Evolutionary conservation across 177 flowering plant genomes (phyloP).

Genomic region (Tripterygium wilfordii): DNA sequence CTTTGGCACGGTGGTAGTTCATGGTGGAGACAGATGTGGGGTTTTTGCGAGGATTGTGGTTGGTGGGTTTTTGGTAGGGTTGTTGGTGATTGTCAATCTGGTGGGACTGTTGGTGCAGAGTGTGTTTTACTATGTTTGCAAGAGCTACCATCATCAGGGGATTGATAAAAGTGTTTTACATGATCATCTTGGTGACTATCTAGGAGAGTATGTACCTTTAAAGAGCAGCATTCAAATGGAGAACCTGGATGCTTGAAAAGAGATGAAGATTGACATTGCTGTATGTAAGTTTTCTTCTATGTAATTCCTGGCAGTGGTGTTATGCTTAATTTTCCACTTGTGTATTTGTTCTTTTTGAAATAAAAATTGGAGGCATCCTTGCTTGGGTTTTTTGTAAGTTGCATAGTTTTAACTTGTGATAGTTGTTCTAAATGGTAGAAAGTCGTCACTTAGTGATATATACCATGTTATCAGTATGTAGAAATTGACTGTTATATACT

Average conservation of each 20-base stretch:
- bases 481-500: too few relatives aligned
- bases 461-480: too few relatives aligned
- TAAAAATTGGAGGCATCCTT: too few relatives aligned
- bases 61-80: slow-evolving; percentile 9
- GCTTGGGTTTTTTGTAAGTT: too few relatives aligned
- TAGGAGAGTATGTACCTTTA: slow-evolving; percentile 93
- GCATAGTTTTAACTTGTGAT: too few relatives aligned
- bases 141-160: slow-evolving; percentile 34
- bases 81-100: slow-evolving; percentile 12
- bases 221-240: slow-evolving; percentile 96
- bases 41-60: slow-evolving; percentile 33
- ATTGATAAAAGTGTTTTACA: slow-evolving; percentile 77
- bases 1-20: slow-evolving; percentile 39
- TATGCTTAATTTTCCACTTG: too few relatives aligned
- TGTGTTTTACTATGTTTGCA: slow-evolving; percentile 33
- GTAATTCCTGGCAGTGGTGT: too few relatives aligned
- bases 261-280: too few relatives aligned
- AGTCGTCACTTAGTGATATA: too few relatives aligned
- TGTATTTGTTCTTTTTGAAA: too few relatives aligned
- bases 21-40: slow-evolving; percentile 46
- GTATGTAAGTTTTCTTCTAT: slow-evolving; percentile 2
- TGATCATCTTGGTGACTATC: slow-evolving; percentile 93
- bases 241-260: slow-evolving; percentile 48
- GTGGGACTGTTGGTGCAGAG: slow-evolving; percentile 22
- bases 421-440: too few relatives aligned